Evolutionary conservation across 2,329 filamentous ascomycete genomes (phyloP).

Genomic region (Cordyceps fumosorosea): DNA sequence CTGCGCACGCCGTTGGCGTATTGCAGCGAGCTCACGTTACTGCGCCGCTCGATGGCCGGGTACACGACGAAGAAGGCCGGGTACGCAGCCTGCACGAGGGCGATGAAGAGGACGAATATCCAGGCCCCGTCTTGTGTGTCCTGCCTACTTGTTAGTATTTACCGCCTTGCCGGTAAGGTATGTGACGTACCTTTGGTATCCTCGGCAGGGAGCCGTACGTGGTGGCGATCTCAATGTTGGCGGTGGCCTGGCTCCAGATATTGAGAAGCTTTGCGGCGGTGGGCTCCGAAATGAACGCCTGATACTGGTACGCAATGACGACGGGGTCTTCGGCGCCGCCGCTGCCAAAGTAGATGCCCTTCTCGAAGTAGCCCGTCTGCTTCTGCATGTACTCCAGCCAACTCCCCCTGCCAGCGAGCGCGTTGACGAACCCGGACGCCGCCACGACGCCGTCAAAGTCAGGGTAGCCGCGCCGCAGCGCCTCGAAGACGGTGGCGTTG

Average conservation of each 20-base stretch:
- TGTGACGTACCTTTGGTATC: constrained; percentile 35
- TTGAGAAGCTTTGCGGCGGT: constrained; percentile 14
- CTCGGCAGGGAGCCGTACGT: constrained; percentile 55
- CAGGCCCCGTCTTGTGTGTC: constrained; percentile 51
- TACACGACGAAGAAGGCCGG: constrained; percentile 67
- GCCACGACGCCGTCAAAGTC: constrained; percentile 10
- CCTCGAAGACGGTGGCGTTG: constrained; percentile 23
- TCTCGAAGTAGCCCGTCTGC: not conserved
- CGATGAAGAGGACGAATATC: constrained; percentile 58
- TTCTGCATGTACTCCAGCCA: constrained; percentile 14
- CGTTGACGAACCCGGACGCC: constrained; percentile 4
- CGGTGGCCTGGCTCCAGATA: constrained; percentile 19
- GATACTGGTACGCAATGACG: constrained; percentile 14
- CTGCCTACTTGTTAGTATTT: constrained; percentile 29
- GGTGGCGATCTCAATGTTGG: constrained; percentile 36
- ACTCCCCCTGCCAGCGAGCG: constrained; percentile 7
- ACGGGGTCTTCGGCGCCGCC: constrained; percentile 7
- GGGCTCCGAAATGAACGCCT: constrained; percentile 3
- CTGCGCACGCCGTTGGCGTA: constrained; percentile 81
- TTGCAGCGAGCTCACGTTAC: constrained; percentile 70
- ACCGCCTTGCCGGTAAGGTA: not conserved
- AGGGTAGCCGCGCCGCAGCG: constrained; percentile 13
- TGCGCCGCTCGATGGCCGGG: constrained; percentile 67
- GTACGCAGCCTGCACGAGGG: constrained; percentile 63
- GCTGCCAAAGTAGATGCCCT: constrained; percentile 14